A percentile compares a stretch with the other conserved stretches of the same genome.
These are phyloP conservation scores for Aspergillus versicolor DNA, from an alignment of 2,329 filamentous ascomycete genomes.

Conservation along the genomic window DNA sequence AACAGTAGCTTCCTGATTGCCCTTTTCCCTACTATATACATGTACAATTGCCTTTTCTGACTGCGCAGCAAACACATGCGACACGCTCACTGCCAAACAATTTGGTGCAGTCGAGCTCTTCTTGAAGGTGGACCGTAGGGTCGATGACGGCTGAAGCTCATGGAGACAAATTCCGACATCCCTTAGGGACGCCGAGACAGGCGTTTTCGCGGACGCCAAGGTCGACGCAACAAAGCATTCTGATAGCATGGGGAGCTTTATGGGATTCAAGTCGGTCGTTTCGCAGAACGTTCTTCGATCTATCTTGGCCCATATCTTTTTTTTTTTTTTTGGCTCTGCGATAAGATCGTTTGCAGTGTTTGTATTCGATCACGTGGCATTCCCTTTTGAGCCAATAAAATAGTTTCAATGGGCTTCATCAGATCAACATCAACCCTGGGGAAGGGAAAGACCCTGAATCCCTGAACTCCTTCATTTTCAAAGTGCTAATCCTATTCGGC, in stretches of 20 bases:
- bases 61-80: slow-evolving; percentile 89
- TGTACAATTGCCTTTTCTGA: slow-evolving; percentile 88
- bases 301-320: slow-evolving; percentile 1
- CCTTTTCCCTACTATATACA: slow-evolving; percentile 80
- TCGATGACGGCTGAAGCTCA: slow-evolving; percentile 72
- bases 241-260: slow-evolving; percentile 44
- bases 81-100: slow-evolving; percentile 74
- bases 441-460: slow-evolving; percentile 6
- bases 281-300: background rate
- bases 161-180: slow-evolving; percentile 88
- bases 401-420: background rate
- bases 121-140: slow-evolving; percentile 79
- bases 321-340: slow-evolving; percentile 14
- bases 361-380: slow-evolving; percentile 17
- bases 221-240: slow-evolving; percentile 50
- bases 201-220: slow-evolving; percentile 40
- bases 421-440: slow-evolving; percentile 4
- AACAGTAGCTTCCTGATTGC: slow-evolving; percentile 83
- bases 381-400: background rate
- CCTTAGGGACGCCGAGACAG: slow-evolving; percentile 56
- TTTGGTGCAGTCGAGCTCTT: slow-evolving; percentile 82
- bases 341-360: slow-evolving; percentile 38
- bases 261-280: slow-evolving; percentile 6
- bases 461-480: slow-evolving; percentile 15
- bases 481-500: background rate